phyloP scores from a whole-genome alignment of 352 stramenopile species.

The Phytopythium boreale region DNA sequence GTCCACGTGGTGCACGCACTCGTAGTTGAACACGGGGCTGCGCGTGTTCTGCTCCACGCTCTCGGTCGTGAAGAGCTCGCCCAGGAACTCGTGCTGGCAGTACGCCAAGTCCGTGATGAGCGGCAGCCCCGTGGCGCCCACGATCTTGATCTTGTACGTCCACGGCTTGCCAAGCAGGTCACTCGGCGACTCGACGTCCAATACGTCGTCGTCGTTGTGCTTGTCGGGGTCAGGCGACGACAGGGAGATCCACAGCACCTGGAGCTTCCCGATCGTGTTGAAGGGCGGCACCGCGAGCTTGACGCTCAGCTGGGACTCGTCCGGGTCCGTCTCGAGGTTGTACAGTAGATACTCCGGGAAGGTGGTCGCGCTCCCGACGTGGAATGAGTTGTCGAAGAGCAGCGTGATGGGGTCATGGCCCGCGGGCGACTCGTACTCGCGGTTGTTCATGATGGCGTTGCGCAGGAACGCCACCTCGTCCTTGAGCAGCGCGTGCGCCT shows the following conservation, averaged over 20 bases:
- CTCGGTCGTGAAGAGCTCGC: conserved; percentile 91
- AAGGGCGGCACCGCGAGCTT: conserved; percentile 91
- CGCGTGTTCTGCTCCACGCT: conserved; percentile 87
- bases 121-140: conserved; percentile 76
- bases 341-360: conserved; percentile 93
- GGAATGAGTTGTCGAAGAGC: conserved; percentile 93
- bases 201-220: conserved; percentile 57
- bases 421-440: conserved; percentile 81
- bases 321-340: conserved; percentile 89
- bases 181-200: conserved; percentile 70
- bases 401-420: conserved; percentile 90
- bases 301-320: conserved; percentile 87
- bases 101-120: conserved; percentile 90
- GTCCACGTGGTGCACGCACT: conserved; percentile 83
- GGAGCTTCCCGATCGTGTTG: conserved; percentile 91
- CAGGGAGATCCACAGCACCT: conserved; percentile 88
- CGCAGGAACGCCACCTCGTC: conserved; percentile 89
- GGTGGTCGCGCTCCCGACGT: conserved; percentile 88
- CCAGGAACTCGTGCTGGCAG: conserved; percentile 92
- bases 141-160: conserved; percentile 89
- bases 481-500: conserved; percentile 80
- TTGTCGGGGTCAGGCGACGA: conserved; percentile 69
- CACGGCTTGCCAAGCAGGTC: conserved; percentile 88
- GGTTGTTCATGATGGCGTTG: conserved; percentile 87
- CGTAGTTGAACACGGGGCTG: conserved; percentile 90